Percentiles rank a stretch among this genome's conserved stretches.
phyloP scores from a whole-genome alignment of 2,329 filamentous ascomycete genomes.

The Rosellinia necatrix region DNA sequence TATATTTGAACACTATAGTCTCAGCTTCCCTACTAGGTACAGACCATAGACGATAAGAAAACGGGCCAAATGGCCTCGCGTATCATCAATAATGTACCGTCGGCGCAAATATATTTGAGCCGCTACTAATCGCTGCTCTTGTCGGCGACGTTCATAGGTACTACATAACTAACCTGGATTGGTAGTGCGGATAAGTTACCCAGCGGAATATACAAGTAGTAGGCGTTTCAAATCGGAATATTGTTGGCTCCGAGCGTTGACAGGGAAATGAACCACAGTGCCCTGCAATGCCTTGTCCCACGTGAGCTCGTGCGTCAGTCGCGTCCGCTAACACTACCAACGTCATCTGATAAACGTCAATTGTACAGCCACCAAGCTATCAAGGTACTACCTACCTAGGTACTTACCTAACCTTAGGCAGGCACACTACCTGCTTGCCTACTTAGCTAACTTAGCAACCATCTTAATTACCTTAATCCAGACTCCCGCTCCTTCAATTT shows the following conservation, averaged over 20 bases:
- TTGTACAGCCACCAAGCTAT: too few species aligned
- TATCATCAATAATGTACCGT: conserved; percentile 31
- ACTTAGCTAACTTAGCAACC: neutral
- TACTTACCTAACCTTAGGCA: too few species aligned
- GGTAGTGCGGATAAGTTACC: too few species aligned
- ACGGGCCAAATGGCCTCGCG: conserved; percentile 35
- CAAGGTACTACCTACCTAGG: neutral
- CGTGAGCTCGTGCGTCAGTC: conserved; percentile 26
- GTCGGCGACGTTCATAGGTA: too few species aligned
- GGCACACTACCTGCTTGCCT: neutral
- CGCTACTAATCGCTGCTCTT: neutral
- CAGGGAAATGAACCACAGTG: neutral
- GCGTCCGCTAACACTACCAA: conserved; percentile 14
- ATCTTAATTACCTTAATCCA: neutral
- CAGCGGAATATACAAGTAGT: too few species aligned
- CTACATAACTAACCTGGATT: neutral
- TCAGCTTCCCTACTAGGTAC: conserved; percentile 22
- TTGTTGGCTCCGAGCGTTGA: neutral
- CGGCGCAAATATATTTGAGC: neutral
- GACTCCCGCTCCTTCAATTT: too few species aligned
- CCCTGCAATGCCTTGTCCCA: too few species aligned
- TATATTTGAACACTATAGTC: conserved; percentile 34
- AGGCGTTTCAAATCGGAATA: too few species aligned
- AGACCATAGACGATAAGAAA: conserved; percentile 35
- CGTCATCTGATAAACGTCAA: neutral